Evolutionary conservation across 2,329 filamentous ascomycete genomes (phyloP), one percentile per base, ranked within the genome.

Genomic region (Aureobasidium sp.): DNA sequence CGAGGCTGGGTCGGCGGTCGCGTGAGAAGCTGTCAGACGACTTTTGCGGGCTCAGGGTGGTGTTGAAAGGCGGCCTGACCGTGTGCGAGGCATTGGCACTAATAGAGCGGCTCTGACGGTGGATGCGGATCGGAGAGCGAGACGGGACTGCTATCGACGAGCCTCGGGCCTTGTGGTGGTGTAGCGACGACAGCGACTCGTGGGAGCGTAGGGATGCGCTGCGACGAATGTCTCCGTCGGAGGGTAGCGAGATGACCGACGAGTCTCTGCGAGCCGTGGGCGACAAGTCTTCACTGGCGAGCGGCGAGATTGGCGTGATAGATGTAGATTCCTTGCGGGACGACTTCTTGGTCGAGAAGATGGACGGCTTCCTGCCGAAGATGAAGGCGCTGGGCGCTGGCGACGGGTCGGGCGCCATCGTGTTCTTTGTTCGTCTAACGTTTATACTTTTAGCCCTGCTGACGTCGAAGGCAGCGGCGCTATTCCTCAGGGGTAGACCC

Each of bases 131-230:
- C 14, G 64, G 64, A 20, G 64, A 65, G 44, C 45, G 59, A 6
- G 57, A 61, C 17, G 51, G 48, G n/a, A 47, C 15, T 29, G 62
- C 63, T 36, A 64, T 48, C 31, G 63, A 58, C 12, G 58, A 55
- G 29, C 49, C 51, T 39, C 63, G 45, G 15, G 49, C 12, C 37
- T 52, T 57, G 56, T 55, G 62, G 34, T 41, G 42, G 31, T 57
- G 48, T 41, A 52, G 15, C 31, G 42, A 51, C 25, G 53, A 51
- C 22, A 65, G 68, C 31, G 68, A 67, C 14, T 66, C 67, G 64
- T 68, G 75, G 55, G 74, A 75, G 63, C 75, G 74, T 31, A 78
- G 69, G n/a, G 75, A 77, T 62, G 74, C 72, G 58, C 71, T 71
- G 37, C 75, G 68, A 34, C 75, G 73, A 64, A 78, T 66, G 65